phyloP scores from a whole-genome alignment of 345 rosid genomes.

The Gynandropsis gynandra region DNA sequence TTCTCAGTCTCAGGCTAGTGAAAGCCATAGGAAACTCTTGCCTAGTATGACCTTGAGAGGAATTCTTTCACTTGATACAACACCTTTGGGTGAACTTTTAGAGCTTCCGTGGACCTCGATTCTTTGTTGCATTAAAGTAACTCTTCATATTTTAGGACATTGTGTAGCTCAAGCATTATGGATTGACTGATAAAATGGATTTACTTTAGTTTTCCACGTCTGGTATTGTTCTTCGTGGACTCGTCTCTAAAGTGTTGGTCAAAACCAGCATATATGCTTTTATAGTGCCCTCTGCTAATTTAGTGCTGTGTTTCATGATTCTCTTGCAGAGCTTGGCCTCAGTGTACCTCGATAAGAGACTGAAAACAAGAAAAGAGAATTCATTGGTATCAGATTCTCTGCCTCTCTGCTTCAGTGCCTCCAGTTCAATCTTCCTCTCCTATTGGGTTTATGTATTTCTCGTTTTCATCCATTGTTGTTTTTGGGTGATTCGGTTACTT shows the following conservation, averaged over 20 bases:
- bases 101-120: not conserved
- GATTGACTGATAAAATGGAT: too few species aligned
- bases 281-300: constrained; percentile 10
- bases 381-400: constrained; percentile 12
- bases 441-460: too few species aligned
- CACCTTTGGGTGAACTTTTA: not conserved
- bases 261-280: not conserved
- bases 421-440: too few species aligned
- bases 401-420: constrained; percentile 4
- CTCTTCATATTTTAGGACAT: constrained; percentile 1
- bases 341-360: constrained; percentile 67
- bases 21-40: too few species aligned
- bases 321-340: constrained; percentile 60
- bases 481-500: too few species aligned
- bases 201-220: too few species aligned
- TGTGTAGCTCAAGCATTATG: not conserved
- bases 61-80: too few species aligned
- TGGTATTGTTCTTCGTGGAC: not conserved
- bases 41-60: too few species aligned
- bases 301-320: constrained; percentile 10
- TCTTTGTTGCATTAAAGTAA: not conserved
- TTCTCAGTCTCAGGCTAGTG: not conserved
- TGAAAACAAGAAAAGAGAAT: constrained; percentile 11
- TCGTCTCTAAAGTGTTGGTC: constrained; percentile 4
- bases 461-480: too few species aligned